Evolutionary conservation across 345 rosid species (phyloP).

Genomic region (Balakata baccata): DNA sequence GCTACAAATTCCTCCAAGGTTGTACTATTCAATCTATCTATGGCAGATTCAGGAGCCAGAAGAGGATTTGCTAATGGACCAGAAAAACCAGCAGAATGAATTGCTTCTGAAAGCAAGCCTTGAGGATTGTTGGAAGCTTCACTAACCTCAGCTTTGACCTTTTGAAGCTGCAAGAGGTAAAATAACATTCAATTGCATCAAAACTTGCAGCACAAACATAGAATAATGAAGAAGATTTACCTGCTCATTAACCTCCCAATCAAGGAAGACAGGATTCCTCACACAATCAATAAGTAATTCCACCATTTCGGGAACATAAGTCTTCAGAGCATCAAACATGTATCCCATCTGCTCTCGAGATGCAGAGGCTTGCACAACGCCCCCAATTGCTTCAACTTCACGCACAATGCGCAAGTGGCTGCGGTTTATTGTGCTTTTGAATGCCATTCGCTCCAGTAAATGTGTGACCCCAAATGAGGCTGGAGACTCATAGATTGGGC

Average conservation of each 20-base stretch:
- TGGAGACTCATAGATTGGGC: slow-evolving; percentile 73
- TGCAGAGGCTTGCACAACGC: slow-evolving; percentile 68
- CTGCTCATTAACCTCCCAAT: slow-evolving; percentile 87
- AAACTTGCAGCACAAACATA: neutral
- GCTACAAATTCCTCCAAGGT: slow-evolving; percentile 69
- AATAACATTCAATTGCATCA: neutral
- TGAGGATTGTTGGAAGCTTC: slow-evolving; percentile 69
- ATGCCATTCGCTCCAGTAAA: slow-evolving; percentile 82
- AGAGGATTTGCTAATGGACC: slow-evolving; percentile 58
- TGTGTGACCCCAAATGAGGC: slow-evolving; percentile 62
- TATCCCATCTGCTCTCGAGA: slow-evolving; percentile 82
- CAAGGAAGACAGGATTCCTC: slow-evolving; percentile 84
- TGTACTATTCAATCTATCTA: slow-evolving; percentile 45
- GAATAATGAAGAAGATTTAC: slow-evolving; percentile 24
- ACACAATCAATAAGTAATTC: slow-evolving; percentile 85
- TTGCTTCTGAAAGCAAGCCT: slow-evolving; percentile 67
- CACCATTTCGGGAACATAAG: slow-evolving; percentile 83
- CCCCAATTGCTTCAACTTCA: slow-evolving; percentile 90
- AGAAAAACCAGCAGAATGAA: slow-evolving; percentile 77
- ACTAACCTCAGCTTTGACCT: slow-evolving; percentile 59
- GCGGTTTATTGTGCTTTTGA: slow-evolving; percentile 72
- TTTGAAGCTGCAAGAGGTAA: slow-evolving; percentile 49
- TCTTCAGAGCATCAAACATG: slow-evolving; percentile 85
- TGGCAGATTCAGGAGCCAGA: slow-evolving; percentile 73
- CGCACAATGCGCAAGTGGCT: slow-evolving; percentile 71